These are phyloP conservation scores for Lagerstroemia speciosa DNA, from an alignment of 345 rosid genomes.

Conservation along the genomic window DNA sequence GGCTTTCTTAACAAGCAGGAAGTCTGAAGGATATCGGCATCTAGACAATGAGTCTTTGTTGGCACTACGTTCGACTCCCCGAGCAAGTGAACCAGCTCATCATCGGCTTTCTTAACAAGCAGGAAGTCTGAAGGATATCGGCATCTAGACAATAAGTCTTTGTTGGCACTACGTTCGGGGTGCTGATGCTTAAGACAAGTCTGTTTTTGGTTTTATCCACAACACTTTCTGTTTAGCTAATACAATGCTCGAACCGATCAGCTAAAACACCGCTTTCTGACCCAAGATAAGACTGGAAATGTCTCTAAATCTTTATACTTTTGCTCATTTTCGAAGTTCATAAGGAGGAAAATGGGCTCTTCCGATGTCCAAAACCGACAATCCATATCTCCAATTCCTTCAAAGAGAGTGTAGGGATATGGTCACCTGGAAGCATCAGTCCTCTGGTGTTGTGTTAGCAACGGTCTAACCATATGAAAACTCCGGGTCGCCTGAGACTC, in stretches of 20 bases:
- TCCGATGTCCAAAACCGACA: slow-evolving; percentile 49
- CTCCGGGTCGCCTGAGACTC: too few species aligned
- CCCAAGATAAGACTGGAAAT: not conserved
- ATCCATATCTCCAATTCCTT: slow-evolving; percentile 56
- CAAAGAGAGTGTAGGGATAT: slow-evolving; percentile 47
- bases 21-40: not conserved
- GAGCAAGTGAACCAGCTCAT: slow-evolving; percentile 24
- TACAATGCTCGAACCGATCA: not conserved
- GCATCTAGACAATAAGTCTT: not conserved
- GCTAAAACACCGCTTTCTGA: not conserved
- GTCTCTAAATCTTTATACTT: not conserved
- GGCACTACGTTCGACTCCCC: slow-evolving; percentile 13
- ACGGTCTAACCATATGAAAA: too few species aligned
- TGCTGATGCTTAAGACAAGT: not conserved
- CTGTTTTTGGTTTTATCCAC: not conserved
- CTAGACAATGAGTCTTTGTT: not conserved
- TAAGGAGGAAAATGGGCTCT: slow-evolving; percentile 58
- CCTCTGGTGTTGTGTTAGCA: too few species aligned
- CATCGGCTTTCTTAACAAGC: slow-evolving; percentile 24
- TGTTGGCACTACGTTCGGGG: not conserved
- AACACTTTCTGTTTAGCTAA: not conserved
- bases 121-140: slow-evolving; percentile 1
- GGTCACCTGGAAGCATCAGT: slow-evolving; percentile 63
- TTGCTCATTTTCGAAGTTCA: slow-evolving; percentile 25
- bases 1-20: slow-evolving; percentile 22